A percentile compares a stretch with the other conserved stretches of the same genome.
Evolutionary conservation across 2,329 filamentous ascomycete species (phyloP).

Genomic region (Diaporthe vaccinii): DNA sequence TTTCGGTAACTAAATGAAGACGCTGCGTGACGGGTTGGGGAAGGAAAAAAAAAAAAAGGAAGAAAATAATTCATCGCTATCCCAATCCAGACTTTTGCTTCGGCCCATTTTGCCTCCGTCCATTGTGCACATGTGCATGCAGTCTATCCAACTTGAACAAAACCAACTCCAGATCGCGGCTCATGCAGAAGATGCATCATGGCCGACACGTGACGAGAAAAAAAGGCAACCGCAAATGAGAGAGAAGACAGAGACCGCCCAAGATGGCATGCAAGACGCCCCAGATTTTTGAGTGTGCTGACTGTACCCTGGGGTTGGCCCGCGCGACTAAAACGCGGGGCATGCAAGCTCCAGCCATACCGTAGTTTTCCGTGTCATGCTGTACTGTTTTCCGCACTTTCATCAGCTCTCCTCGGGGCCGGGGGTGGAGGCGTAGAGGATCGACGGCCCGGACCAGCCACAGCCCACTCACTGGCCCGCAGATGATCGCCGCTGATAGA

Average conservation of each 20-base stretch:
- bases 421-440: neutral
- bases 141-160: constrained; percentile 24
- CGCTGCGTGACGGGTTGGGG: neutral
- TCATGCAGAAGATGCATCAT: neutral
- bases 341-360: neutral
- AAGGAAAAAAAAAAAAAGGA: neutral
- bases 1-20: constrained; percentile 12
- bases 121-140: neutral
- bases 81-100: constrained; percentile 19
- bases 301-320: neutral
- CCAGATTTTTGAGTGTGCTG: constrained; percentile 1
- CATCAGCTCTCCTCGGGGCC: neutral
- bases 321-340: constrained; percentile 8
- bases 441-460: constrained; percentile 23
- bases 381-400: neutral
- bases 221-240: neutral
- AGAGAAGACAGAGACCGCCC: neutral
- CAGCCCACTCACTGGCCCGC: constrained; percentile 9
- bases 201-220: constrained; percentile 4
- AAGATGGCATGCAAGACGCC: neutral
- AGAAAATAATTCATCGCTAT: neutral
- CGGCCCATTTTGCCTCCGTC: constrained; percentile 7
- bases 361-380: neutral
- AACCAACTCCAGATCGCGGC: neutral
- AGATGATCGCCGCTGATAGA: neutral